Base-by-base conservation (phyloP, 208 protist species). In the Wallacemonas sp. region DNA sequence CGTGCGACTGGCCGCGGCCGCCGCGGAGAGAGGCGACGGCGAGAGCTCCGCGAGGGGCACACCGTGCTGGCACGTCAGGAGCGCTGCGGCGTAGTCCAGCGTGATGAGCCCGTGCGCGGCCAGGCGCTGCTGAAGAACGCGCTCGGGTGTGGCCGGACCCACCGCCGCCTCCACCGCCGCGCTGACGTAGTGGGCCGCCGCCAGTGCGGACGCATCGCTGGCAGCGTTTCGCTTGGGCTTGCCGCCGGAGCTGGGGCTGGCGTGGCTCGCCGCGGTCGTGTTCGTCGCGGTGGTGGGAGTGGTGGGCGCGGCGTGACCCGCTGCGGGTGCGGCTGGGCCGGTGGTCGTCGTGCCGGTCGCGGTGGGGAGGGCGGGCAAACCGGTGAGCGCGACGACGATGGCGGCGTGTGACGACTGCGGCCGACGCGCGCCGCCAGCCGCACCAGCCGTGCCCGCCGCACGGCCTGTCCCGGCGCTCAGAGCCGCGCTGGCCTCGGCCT, bases 21-120 rank as follows among this genome's bases (percentile, higher is more conserved):
- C 52, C 29, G 48, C 48, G 31, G 52, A 59, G 52, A 59, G 52
- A 23, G 52, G 52, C 3, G 52, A 59, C 12, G 52, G 52, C 5
- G 31, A 59, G 11, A 59, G 10, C 12, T 33, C 52, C 4, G 52
- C 52, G 3, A 59, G 31, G 3, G 52, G 32, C 26, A 59, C 52
- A 22, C 52, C 52, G 31, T 18, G 31, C 4, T 8, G 3, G 4
- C 29, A 4, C 8, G 10, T 23, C 3, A 8, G 11, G 29, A 59
- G 52, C 10, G n/a, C 52, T 0, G 26, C 32, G 52, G 32, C 52
- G 52, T 59, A 59, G 32, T 59, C 52, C 16, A 59, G 25, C 28
- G 52, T 41, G 8, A 59, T 4, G 10, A 59, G 11, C 7, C 52
- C 31, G 4, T 33, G 31, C 32, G 52, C 52, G 5, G 52, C 52